A percentile compares a stretch with the other conserved stretches of the same genome.
phyloP scores from a whole-genome alignment of 371 early-diverging fungal genomes.

The Syncephalis plumigaleata region DNA sequence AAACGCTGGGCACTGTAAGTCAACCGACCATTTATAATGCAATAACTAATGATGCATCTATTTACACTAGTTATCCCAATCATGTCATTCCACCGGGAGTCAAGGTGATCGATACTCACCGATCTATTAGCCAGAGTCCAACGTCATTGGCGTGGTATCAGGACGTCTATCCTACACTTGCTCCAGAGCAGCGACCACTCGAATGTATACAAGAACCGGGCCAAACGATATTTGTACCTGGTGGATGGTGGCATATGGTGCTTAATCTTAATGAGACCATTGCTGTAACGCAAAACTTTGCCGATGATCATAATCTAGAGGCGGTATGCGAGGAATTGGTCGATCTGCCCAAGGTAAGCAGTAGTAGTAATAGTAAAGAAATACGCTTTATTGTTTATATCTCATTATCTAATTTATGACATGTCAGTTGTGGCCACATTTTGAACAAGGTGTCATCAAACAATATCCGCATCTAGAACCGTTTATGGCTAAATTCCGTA shows the following conservation, averaged over 20 bases:
- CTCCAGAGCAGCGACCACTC: conserved; percentile 45
- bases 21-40: no score
- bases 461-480: no score
- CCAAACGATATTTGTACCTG: conserved; percentile 72
- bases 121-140: conserved; percentile 33
- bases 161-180: conserved; percentile 13
- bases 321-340: conserved; percentile 11
- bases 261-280: conserved; percentile 44
- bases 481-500: no score
- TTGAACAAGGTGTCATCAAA: no score
- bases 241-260: conserved; percentile 72
- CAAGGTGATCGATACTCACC: conserved; percentile 6
- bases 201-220: conserved; percentile 60
- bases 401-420: no score
- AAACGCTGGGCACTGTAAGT: conserved; percentile 16
- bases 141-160: conserved; percentile 40
- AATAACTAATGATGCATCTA: conserved; percentile 22
- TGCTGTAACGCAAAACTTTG: conserved; percentile 60
- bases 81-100: conserved; percentile 47
- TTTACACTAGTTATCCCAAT: conserved; percentile 38
- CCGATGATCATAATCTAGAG: conserved; percentile 24
- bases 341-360: no score
- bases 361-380: no score
- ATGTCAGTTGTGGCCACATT: no score
- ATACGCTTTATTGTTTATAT: no score